These are phyloP conservation scores for Haplosporangium sp. DNA, from an alignment of 371 early-diverging fungal species.

Conservation along the genomic window DNA sequence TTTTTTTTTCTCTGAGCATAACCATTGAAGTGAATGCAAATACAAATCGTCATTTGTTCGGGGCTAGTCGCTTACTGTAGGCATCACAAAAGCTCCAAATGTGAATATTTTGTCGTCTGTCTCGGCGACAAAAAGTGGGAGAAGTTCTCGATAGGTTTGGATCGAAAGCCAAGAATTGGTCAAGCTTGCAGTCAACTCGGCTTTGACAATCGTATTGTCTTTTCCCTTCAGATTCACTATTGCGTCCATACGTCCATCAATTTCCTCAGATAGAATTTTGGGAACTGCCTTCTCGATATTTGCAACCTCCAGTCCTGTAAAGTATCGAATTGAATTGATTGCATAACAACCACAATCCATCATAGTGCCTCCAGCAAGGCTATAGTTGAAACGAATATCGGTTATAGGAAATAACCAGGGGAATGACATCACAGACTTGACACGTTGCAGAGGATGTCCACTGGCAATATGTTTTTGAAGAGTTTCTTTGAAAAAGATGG, in stretches of 20 bases:
- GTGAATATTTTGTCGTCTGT: slow-evolving; percentile 51
- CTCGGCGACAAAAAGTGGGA: slow-evolving; percentile 27
- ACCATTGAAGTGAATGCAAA: too few species aligned
- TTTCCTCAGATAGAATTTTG: slow-evolving; percentile 21
- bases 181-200: slow-evolving; percentile 9
- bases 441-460: slow-evolving; percentile 15
- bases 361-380: slow-evolving; percentile 57
- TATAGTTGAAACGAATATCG: slow-evolving; percentile 59
- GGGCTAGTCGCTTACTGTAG: slow-evolving; percentile 24
- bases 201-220: not conserved
- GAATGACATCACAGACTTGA: slow-evolving; percentile 17
- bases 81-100: slow-evolving; percentile 45
- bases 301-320: slow-evolving; percentile 34
- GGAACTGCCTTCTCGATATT: slow-evolving; percentile 24
- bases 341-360: slow-evolving; percentile 63
- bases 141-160: slow-evolving; percentile 18
- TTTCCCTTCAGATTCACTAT: slow-evolving; percentile 16
- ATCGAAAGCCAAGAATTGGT: slow-evolving; percentile 30
- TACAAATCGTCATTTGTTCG: too few species aligned
- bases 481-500: slow-evolving; percentile 30
- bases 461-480: slow-evolving; percentile 31
- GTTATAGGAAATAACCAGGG: slow-evolving; percentile 13
- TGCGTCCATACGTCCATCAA: slow-evolving; percentile 44
- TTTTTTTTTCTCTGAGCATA: too few species aligned
- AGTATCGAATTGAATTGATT: slow-evolving; percentile 53